These are phyloP conservation scores for Rhizophora mangle DNA, from an alignment of 345 rosid genomes.

Conservation along the genomic window DNA sequence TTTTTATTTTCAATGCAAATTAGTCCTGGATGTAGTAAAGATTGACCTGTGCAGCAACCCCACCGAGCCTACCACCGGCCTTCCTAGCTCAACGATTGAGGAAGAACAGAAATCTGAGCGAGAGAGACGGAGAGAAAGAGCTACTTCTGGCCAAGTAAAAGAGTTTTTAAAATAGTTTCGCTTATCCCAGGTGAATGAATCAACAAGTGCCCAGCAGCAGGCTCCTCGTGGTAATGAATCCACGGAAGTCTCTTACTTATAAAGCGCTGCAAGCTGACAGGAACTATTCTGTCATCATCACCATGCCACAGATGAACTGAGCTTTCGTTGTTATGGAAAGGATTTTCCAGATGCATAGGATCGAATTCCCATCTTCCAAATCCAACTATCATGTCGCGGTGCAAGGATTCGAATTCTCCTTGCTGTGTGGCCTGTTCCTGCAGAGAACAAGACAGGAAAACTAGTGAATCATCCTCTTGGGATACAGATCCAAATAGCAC, in stretches of 20 bases:
- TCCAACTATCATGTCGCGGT: constrained; percentile 55
- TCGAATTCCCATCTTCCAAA: constrained; percentile 80
- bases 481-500: too few relatives aligned
- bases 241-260: constrained; percentile 14
- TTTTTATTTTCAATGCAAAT: too few relatives aligned
- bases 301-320: constrained; percentile 80
- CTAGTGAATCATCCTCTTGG: too few relatives aligned
- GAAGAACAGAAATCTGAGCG: too few relatives aligned
- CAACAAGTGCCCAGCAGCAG: constrained; percentile 22
- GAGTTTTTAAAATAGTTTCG: constrained; percentile 15
- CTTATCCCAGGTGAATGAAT: constrained; percentile 5
- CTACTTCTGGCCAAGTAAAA: constrained; percentile 3
- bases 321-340: constrained; percentile 50
- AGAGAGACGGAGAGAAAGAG: too few relatives aligned
- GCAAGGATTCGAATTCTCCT: constrained; percentile 58
- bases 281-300: constrained; percentile 47
- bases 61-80: too few relatives aligned
- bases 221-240: constrained; percentile 24
- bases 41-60: too few relatives aligned
- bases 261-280: constrained; percentile 20
- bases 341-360: constrained; percentile 59
- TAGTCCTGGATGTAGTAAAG: too few relatives aligned
- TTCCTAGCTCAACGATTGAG: too few relatives aligned
- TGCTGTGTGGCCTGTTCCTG: constrained; percentile 45
- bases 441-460: background rate